Evolutionary conservation across 306 rosid genomes (phyloP), one percentile per base, ranked within the genome.

Genomic region (Glycine latifolia): DNA sequence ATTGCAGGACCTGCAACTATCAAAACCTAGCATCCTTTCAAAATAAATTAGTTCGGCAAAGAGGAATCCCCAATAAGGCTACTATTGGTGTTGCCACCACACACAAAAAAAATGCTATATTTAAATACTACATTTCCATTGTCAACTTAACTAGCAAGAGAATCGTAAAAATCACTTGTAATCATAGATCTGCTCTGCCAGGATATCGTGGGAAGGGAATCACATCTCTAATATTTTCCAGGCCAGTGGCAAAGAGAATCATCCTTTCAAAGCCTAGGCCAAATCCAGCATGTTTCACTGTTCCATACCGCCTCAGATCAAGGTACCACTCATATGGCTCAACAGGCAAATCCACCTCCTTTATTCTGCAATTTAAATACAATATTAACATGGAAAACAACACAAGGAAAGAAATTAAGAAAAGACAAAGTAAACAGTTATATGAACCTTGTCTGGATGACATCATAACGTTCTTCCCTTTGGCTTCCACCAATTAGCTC

Each of bases 251-350:
- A 73, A 96, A 96, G 72, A 96, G 96, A 76, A 96, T 86, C 99
- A 96, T 96, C 62, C 99, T 76, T 58, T 96, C 99, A 44, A 96
- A 93, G 17, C 99, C 99, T 61, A 96, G 91, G 75, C 99, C 99
- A 65, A 96, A 96, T 50, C 99, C 98, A 10, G 86, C 26, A 81
- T 96, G 99, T 75, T 87, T 92, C 71, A 91, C 97, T 0, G 98
- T 96, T 59, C 99, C 99, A 58, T 68, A 93, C 61, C 99, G 93
- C 85, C 99, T 87, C 82, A 96, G 87, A 73, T 96, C 99, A 79
- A 96, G 93, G 89, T 96, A 93, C 99, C 97, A 96, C 76, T 96
- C 98, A 7, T 93, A 96, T 49, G 97, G 99, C 86, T 96, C 99
- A 17, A 65, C 2, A 2, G 99, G 99, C 72, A 96, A 84, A 16